phyloP scores from a whole-genome alignment of 2,329 filamentous ascomycete genomes.

The Microascus cirrosus region DNA sequence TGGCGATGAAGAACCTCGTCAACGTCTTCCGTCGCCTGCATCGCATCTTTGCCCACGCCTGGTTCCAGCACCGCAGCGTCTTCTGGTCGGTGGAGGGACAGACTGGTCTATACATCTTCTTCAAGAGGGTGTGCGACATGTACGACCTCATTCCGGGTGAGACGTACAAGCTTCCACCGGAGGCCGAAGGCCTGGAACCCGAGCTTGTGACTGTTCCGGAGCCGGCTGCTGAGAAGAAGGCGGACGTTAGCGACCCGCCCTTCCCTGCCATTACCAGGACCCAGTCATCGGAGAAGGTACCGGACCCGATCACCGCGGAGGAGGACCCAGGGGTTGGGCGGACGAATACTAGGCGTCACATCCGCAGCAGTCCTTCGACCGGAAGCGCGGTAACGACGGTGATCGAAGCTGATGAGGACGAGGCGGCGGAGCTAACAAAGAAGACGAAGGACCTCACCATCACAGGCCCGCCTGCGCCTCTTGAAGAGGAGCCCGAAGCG shows the following conservation, averaged over 20 bases:
- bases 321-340: conserved; percentile 11
- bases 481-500: conserved; percentile 22
- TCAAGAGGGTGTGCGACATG: conserved; percentile 91
- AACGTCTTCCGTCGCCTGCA: conserved; percentile 94
- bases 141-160: conserved; percentile 85
- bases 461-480: not conserved
- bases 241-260: conserved; percentile 6
- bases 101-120: conserved; percentile 89
- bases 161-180: conserved; percentile 89
- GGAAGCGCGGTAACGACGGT: conserved; percentile 73
- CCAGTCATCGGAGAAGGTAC: conserved; percentile 5
- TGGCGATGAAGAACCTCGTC: conserved; percentile 71
- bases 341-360: conserved; percentile 73
- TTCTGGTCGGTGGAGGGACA: conserved; percentile 90
- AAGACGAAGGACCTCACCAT: conserved; percentile 1
- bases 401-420: conserved; percentile 25
- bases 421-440: conserved; percentile 16
- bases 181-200: conserved; percentile 73
- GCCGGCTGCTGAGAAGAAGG: conserved; percentile 16
- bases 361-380: conserved; percentile 67
- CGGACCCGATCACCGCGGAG: not conserved
- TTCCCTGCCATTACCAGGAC: conserved; percentile 11
- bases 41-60: conserved; percentile 94
- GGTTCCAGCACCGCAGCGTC: conserved; percentile 92
- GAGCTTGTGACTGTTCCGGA: not conserved